A percentile compares a stretch with the other conserved stretches of the same genome.
Conservation (phyloP, 2,329 filamentous ascomycete genomes). For the Ambrosiella beaveri region DNA sequence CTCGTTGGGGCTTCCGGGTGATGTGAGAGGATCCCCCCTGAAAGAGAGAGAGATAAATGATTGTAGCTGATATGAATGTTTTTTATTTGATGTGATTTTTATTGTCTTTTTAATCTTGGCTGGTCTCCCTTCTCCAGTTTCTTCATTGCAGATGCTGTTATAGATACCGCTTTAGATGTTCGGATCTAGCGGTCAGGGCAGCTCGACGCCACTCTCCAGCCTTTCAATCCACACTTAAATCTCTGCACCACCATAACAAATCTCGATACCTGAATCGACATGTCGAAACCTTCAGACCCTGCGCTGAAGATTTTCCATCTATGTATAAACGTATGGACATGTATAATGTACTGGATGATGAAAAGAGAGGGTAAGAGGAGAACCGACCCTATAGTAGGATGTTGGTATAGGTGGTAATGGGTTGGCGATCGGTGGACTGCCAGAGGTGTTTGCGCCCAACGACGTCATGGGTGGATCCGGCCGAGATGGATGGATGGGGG, state of each 20-base stretch:
- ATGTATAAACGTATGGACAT: too few species aligned
- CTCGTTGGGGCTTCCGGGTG: too few species aligned
- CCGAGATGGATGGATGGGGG: background rate
- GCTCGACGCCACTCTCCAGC: background rate
- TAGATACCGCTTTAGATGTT: too few species aligned
- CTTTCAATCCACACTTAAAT: background rate
- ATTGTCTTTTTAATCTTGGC: too few species aligned
- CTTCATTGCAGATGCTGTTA: too few species aligned
- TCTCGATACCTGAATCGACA: constrained; percentile 1
- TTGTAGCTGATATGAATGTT: too few species aligned
- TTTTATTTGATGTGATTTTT: too few species aligned
- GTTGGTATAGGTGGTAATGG: background rate
- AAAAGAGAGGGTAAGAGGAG: too few species aligned
- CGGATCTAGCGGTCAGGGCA: background rate
- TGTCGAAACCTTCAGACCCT: background rate
- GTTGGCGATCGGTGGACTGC: background rate
- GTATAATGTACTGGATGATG: too few species aligned
- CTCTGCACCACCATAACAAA: background rate
- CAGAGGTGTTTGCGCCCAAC: background rate
- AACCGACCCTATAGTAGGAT: background rate
- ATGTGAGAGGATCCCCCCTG: too few species aligned
- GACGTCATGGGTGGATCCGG: background rate
- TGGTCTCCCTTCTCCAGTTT: too few species aligned
- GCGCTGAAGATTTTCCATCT: background rate
- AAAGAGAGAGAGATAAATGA: too few species aligned